Base-by-base conservation (phyloP, 176 grass and related monocot genomes). In the Panicum miliaceum region DNA sequence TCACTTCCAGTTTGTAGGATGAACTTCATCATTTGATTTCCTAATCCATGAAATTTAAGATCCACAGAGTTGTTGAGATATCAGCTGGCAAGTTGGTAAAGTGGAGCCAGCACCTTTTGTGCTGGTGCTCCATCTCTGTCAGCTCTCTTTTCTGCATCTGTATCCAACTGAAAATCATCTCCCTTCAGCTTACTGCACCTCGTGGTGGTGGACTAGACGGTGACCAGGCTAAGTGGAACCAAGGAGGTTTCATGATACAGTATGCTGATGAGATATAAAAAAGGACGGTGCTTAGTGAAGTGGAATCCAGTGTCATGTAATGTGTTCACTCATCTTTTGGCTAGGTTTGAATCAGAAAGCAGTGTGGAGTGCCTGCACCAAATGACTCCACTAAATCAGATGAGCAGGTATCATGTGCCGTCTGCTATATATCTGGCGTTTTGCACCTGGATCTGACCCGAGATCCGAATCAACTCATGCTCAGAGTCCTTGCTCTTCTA, bases 361-460 rank as follows among this genome's bases (percentile, higher is more conserved):
- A 53, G 19, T 51, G 15, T 53, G n/a, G 75, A 80, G 61, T 84
- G 81, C 18, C 25, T 45, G 50, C 7, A 53, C 82, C 40, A 25
- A 36, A 41, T 78, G 66, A 34, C 32, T 79, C 79, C 74, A 83
- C 67, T 75, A 56, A 56, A 71, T 45, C 34, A 65, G 45, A 69
- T 68, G 15, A 78, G 34, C 56, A 26, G 52, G 63, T 26, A 35
- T 51, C 62, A 52, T 67, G 62, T 48, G 26, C 48, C n/a, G 42
- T 73, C 5, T 23, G 58, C 52, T 52, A 18, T 37, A 18, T 54
- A 22, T 14, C n/a, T 29, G 4, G 16, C 75, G 5, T 42, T 74
- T 77, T 67, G 57, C 79, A 58, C 77, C 50, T 20, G 77, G 89
- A 80, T 80, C 68, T 80, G 80, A 84, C 84, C 68, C 75, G 67